A percentile compares a stretch with the other conserved stretches of the same genome.
These are phyloP conservation scores for Daedaleopsis nitida DNA, from an alignment of 768 basidiomycete genomes.

Conservation along the genomic window DNA sequence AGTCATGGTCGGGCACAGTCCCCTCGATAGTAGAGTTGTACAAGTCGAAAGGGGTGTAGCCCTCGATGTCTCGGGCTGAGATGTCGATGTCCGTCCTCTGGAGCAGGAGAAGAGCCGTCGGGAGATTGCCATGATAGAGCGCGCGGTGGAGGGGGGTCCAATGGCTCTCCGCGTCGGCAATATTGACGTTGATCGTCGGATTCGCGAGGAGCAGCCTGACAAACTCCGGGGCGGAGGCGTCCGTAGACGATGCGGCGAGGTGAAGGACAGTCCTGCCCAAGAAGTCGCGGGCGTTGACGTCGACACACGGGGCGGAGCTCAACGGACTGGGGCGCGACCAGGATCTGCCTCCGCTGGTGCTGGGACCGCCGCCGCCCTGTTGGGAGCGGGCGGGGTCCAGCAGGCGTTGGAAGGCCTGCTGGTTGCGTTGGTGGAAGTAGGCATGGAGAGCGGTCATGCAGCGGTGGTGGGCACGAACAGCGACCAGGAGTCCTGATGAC, in stretches of 20 bases:
- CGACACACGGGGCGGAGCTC: constrained; percentile 30
- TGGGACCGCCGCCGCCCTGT: constrained; percentile 33
- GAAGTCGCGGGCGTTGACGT: constrained; percentile 74
- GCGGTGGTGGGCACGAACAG: constrained; percentile 18
- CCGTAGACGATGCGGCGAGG: constrained; percentile 68
- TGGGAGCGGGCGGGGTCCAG: constrained; percentile 51
- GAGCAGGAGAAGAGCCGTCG: constrained; percentile 73
- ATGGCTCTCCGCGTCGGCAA: constrained; percentile 78
- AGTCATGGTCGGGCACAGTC: constrained; percentile 55
- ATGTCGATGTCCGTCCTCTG: constrained; percentile 74
- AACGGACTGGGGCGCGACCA: constrained; percentile 54
- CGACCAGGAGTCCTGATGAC: constrained; percentile 27
- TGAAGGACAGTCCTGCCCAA: constrained; percentile 82
- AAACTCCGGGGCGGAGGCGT: constrained; percentile 70
- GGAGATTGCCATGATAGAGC: constrained; percentile 76
- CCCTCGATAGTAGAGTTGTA: constrained; percentile 88
- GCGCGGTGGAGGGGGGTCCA: constrained; percentile 93
- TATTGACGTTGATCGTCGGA: constrained; percentile 76
- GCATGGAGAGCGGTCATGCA: constrained; percentile 83
- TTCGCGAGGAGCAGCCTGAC: constrained; percentile 75
- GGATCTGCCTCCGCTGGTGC: constrained; percentile 56
- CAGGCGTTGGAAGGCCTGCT: constrained; percentile 76
- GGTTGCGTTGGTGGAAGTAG: constrained; percentile 67
- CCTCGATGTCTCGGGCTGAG: constrained; percentile 79
- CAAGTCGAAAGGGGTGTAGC: constrained; percentile 88